These are phyloP conservation scores for Sanguinoderma infundibulare DNA, from an alignment of 1,284 basidiomycete genomes.

Conservation along the genomic window DNA sequence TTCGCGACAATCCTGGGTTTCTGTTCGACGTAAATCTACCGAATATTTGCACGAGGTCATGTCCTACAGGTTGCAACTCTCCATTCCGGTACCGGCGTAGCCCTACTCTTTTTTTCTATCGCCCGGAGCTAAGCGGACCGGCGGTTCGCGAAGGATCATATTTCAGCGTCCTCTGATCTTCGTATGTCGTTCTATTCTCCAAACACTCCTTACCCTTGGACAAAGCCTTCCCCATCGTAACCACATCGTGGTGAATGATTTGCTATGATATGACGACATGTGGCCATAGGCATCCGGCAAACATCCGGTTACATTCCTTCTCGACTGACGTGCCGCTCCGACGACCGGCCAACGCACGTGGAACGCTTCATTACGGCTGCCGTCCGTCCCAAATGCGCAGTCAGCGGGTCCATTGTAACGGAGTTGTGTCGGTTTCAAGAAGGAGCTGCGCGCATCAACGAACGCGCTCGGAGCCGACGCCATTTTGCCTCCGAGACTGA, in stretches of 20 bases:
- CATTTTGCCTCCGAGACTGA: background rate
- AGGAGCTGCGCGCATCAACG: background rate
- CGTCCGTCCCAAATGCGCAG: background rate
- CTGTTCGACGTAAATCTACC: too few species aligned
- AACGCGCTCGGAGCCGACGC: background rate
- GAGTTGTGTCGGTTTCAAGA: background rate
- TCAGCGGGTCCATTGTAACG: background rate
- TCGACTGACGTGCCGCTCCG: constrained; percentile 10
- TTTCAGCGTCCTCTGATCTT: background rate
- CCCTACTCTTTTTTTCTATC: background rate
- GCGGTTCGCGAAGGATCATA: background rate
- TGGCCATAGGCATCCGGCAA: constrained; percentile 1
- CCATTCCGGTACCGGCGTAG: too few species aligned
- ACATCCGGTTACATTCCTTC: constrained; percentile 4
- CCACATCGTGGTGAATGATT: background rate
- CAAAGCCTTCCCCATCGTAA: background rate
- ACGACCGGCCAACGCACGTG: constrained; percentile 4
- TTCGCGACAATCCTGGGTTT: too few species aligned
- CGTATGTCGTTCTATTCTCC: background rate
- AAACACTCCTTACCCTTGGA: background rate
- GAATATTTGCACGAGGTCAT: too few species aligned
- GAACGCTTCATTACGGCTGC: background rate
- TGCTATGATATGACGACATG: background rate
- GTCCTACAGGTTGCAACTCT: too few species aligned
- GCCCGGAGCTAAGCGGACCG: background rate